Evolutionary conservation across 108 stramenopile genomes (phyloP).

Genomic region (Aurantiochytrium sp.): DNA sequence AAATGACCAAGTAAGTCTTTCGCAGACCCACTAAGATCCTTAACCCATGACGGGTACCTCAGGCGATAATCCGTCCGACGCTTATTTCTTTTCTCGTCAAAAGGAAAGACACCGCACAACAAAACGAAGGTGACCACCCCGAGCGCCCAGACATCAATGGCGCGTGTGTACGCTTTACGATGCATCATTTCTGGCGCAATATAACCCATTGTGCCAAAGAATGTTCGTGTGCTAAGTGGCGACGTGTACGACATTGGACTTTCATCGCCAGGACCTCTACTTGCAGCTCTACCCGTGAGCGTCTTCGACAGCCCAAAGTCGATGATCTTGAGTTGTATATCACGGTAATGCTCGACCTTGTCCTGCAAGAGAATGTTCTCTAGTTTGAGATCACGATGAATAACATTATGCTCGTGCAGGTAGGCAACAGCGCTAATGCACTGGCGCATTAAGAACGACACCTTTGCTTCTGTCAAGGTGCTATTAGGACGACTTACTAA

Average conservation of each 20-base stretch:
- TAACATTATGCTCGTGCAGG: constrained; percentile 22
- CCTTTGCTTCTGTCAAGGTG: constrained; percentile 19
- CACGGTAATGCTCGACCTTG: neutral
- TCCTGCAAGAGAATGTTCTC: constrained; percentile 23
- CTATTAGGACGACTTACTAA: neutral
- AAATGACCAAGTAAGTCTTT: neutral
- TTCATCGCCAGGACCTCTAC: neutral
- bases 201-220: constrained; percentile 8
- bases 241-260: neutral
- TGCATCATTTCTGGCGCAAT: constrained; percentile 17
- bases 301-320: neutral
- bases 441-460: neutral
- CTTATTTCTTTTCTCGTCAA: constrained; percentile 25
- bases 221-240: neutral
- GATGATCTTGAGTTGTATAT: neutral
- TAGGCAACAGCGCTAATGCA: constrained; percentile 16
- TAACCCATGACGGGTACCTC: neutral
- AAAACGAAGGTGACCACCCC: constrained; percentile 58
- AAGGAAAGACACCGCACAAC: constrained; percentile 47
- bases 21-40: neutral
- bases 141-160: constrained; percentile 54
- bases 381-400: constrained; percentile 38
- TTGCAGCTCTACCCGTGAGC: neutral
- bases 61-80: neutral
- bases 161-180: neutral